Percentiles rank a stretch among this genome's conserved stretches.
Evolutionary conservation across 2,329 filamentous ascomycete species (phyloP).

Genomic region (Fusarium robinianum): DNA sequence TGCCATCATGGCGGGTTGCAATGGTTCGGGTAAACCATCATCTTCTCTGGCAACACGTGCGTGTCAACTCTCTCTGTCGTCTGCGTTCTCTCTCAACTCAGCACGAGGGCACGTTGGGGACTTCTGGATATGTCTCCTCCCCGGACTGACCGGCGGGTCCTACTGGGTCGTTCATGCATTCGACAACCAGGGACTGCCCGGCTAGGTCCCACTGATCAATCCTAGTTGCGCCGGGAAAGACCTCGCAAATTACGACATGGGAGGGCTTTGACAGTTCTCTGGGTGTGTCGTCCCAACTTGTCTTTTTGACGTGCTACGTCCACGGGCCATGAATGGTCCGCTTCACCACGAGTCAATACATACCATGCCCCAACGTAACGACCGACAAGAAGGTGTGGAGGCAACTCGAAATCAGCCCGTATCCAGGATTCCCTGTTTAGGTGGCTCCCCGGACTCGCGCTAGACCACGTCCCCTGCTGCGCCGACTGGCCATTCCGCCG

Average conservation of each 20-base stretch:
- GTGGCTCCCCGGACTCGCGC: slow-evolving; percentile 20
- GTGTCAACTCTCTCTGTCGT: no score
- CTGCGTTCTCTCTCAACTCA: no score
- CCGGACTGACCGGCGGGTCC: slow-evolving; percentile 19
- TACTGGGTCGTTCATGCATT: slow-evolving; percentile 33
- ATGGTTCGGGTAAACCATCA: no score
- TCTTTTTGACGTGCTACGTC: slow-evolving; percentile 16
- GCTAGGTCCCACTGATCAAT: slow-evolving; percentile 26
- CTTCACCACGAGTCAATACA: slow-evolving; percentile 33
- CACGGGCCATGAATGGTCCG: slow-evolving; percentile 26
- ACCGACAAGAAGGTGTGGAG: slow-evolving; percentile 4
- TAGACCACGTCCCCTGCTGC: slow-evolving; percentile 28
- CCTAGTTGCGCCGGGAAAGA: slow-evolving; percentile 16
- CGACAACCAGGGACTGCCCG: slow-evolving; percentile 14
- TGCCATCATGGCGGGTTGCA: no score
- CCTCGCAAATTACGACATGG: slow-evolving; percentile 18
- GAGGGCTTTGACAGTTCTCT: slow-evolving; percentile 20
- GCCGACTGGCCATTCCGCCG: slow-evolving; percentile 35
- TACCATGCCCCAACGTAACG: slow-evolving; percentile 23
- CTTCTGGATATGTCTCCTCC: slow-evolving; percentile 19
- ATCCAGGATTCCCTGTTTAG: slow-evolving; percentile 19
- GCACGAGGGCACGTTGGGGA: no score
- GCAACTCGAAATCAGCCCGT: slow-evolving; percentile 33
- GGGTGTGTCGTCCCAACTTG: slow-evolving; percentile 11
- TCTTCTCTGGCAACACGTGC: no score